Evolutionary conservation across 768 basidiomycete genomes (phyloP), one percentile per base, ranked within the genome.

Genomic region (Russula dissimulans): DNA sequence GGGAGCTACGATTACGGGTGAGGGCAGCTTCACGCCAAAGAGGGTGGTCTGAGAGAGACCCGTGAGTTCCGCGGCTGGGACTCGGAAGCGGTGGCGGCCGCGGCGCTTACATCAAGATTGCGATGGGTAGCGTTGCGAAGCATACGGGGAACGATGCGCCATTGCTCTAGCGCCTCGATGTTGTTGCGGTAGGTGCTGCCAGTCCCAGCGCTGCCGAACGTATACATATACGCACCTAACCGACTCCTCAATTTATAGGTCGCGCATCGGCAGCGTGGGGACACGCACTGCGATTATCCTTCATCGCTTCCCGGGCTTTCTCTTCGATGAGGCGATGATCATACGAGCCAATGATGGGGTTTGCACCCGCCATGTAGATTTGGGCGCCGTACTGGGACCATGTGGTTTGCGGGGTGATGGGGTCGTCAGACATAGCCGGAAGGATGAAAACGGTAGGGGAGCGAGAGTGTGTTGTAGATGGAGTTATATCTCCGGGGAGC

Each of bases 121-220:
- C 88, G 79, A 18, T 72, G 69, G 4, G 81, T 81, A 0, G 79
- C 79, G 62, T 84, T 75, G 18, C 82, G 77, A 36, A 91, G 79
- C 88, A 91, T 89, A 6, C 85, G 81, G 3, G 90, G 90, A n/a
- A 93, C 75, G 69, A 95, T 87, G 39, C 79, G 80, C 77, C 80
- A 91, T 56, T 77, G 81, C 26, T 81, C 75, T 56, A 92, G 78
- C 3, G 82, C 85, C 43, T 73, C 77, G 38, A 76, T 76, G 67
- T 95, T 94, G 52, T 81, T 82, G 10, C 69, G 74, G 68, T 87
- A 81, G 1, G 92, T 94, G 32, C 78, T 75, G 57, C 77, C 76
- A 3, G 81, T 79, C 1, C 91, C 92, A 10, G 91, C 91, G 62
- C 82, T 89, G 44, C 88, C 89, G 57, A 80, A 81, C 3, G 85